Evolutionary conservation across 2,329 filamentous ascomycete species (phyloP).

Genomic region (Trichoderma koningiopsis): DNA sequence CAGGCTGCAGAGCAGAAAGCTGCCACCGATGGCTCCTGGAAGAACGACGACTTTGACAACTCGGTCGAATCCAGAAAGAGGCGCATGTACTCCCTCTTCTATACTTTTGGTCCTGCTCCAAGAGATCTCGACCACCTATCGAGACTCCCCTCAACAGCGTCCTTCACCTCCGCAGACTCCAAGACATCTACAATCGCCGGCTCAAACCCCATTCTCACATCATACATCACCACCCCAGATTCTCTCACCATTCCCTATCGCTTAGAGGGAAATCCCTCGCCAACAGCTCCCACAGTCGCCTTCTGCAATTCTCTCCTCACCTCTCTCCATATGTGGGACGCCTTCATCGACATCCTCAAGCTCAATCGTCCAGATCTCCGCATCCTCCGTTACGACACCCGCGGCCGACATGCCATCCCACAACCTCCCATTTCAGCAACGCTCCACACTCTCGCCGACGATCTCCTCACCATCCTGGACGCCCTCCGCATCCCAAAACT

Average conservation of each 20-base stretch:
- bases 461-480: slow-evolving; percentile 67
- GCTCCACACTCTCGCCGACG: slow-evolving; percentile 67
- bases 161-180: slow-evolving; percentile 58
- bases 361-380: slow-evolving; percentile 64
- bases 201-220: slow-evolving; percentile 59
- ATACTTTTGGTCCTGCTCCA: slow-evolving; percentile 75
- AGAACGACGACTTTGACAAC: slow-evolving; percentile 58
- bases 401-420: slow-evolving; percentile 62
- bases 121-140: slow-evolving; percentile 65
- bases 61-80: slow-evolving; percentile 59
- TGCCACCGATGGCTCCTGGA: slow-evolving; percentile 64
- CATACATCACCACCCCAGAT: slow-evolving; percentile 69
- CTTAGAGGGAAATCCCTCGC: slow-evolving; percentile 70
- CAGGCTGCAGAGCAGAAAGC: slow-evolving; percentile 64
- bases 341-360: slow-evolving; percentile 65
- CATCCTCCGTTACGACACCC: slow-evolving; percentile 75
- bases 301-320: slow-evolving; percentile 82
- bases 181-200: slow-evolving; percentile 58
- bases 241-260: slow-evolving; percentile 70
- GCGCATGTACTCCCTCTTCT: slow-evolving; percentile 71
- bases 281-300: slow-evolving; percentile 70
- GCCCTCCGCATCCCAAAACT: slow-evolving; percentile 69
- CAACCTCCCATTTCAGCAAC: slow-evolving; percentile 55
- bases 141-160: slow-evolving; percentile 47
- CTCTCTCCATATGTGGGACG: slow-evolving; percentile 79